A percentile compares a stretch with the other conserved stretches of the same genome.
phyloP scores from a whole-genome alignment of 108 stramenopile genomes.

The Chaetoceros muelleri region DNA sequence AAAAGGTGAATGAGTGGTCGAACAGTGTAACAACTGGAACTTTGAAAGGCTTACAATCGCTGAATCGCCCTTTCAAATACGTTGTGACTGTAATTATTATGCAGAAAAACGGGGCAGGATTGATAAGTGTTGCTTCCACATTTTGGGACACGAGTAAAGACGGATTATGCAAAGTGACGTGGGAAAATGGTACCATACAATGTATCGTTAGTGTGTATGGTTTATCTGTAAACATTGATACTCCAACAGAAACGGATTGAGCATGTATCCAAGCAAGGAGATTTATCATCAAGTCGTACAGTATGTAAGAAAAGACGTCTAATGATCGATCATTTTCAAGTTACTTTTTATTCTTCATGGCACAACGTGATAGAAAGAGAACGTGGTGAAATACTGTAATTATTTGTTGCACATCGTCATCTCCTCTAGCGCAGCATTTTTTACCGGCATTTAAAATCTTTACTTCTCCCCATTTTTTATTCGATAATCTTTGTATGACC shows the following conservation, averaged over 20 bases:
- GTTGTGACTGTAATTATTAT: constrained; percentile 64
- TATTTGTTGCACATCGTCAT: too few relatives aligned
- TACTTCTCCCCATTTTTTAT: too few relatives aligned
- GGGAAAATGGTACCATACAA: constrained; percentile 71
- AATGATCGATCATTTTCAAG: too few relatives aligned
- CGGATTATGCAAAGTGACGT: constrained; percentile 44
- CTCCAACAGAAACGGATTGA: constrained; percentile 19
- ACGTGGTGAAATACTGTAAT: too few relatives aligned
- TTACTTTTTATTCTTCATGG: too few relatives aligned
- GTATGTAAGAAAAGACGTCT: too few relatives aligned
- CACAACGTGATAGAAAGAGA: too few relatives aligned
- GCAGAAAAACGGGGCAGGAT: constrained; percentile 75
- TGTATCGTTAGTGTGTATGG: constrained; percentile 69
- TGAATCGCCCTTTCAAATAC: constrained; percentile 77
- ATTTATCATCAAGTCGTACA: too few relatives aligned
- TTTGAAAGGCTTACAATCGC: constrained; percentile 60
- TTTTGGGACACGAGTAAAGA: constrained; percentile 65
- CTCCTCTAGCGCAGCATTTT: too few relatives aligned
- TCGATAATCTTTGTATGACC: too few relatives aligned
- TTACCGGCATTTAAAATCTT: too few relatives aligned
- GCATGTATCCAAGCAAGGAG: too few relatives aligned
- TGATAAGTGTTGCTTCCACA: constrained; percentile 54
- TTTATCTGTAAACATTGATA: constrained; percentile 38
- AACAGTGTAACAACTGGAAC: constrained; percentile 59
- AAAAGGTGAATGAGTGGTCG: constrained; percentile 52